Percentiles rank a stretch among this genome's conserved stretches.
These are phyloP conservation scores for Ophiostoma quercus DNA, from an alignment of 2,329 filamentous ascomycete genomes.

Conservation along the genomic window DNA sequence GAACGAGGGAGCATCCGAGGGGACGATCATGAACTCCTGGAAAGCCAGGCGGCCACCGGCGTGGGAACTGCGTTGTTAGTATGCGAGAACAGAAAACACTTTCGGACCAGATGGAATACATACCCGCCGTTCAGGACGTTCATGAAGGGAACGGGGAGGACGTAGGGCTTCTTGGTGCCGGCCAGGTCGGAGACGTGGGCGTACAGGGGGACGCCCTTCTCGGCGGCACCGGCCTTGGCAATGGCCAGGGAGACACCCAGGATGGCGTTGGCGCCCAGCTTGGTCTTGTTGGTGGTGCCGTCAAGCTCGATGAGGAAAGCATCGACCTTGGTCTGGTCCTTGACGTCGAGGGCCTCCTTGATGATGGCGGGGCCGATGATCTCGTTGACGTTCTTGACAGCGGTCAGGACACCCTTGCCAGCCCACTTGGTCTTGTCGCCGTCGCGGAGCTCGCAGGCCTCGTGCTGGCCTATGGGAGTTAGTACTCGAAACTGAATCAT, in stretches of 20 bases:
- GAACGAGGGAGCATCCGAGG: constrained; percentile 81
- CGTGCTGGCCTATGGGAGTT: constrained; percentile 65
- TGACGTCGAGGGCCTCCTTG: constrained; percentile 76
- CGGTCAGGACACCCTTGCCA: constrained; percentile 83
- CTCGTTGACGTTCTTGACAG: constrained; percentile 79
- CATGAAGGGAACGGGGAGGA: constrained; percentile 87
- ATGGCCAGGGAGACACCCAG: constrained; percentile 78
- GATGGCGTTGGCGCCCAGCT: constrained; percentile 83
- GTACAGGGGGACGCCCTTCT: constrained; percentile 83
- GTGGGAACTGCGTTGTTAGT: constrained; percentile 61
- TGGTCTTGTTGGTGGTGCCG: constrained; percentile 79
- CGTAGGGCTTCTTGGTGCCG: constrained; percentile 86
- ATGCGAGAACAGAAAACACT: neutral
- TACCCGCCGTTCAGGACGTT: constrained; percentile 80
- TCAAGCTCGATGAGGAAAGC: constrained; percentile 81
- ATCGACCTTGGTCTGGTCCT: constrained; percentile 78
- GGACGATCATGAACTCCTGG: constrained; percentile 96
- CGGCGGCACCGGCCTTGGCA: constrained; percentile 82
- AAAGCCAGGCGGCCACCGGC: constrained; percentile 92
- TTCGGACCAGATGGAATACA: constrained; percentile 27
- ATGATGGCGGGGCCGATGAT: constrained; percentile 75
- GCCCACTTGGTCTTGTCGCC: constrained; percentile 81
- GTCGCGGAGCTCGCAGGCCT: constrained; percentile 86
- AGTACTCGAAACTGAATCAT: neutral
- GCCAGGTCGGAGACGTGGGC: constrained; percentile 82